Conservation (phyloP, 768 basidiomycete genomes). For the Tremella yokohamensis region DNA sequence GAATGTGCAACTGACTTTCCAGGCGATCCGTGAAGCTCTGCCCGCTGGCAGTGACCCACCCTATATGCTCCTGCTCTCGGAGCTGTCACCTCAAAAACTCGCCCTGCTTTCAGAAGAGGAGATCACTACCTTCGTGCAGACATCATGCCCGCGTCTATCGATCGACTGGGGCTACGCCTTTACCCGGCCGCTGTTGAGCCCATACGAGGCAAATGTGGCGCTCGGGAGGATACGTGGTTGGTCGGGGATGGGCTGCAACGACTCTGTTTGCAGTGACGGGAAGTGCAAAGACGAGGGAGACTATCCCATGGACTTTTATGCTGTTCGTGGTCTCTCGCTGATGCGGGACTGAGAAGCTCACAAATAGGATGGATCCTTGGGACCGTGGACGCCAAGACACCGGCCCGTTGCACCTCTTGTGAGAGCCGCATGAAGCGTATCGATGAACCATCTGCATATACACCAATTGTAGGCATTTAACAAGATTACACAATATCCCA, state of each 20-base stretch:
- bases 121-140: constrained; percentile 88
- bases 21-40: constrained; percentile 16
- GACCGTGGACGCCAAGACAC: constrained; percentile 51
- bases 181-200: constrained; percentile 76
- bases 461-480: too few relatives aligned
- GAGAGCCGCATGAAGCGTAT: neutral
- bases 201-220: constrained; percentile 87
- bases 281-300: constrained; percentile 51
- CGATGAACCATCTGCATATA: too few relatives aligned
- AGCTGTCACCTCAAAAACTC: constrained; percentile 92
- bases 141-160: constrained; percentile 89
- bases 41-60: constrained; percentile 34
- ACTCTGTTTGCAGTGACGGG: constrained; percentile 12
- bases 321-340: constrained; percentile 15
- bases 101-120: constrained; percentile 69
- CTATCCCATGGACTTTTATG: constrained; percentile 97
- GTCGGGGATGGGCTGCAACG: constrained; percentile 51
- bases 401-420: constrained; percentile 11
- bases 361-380: constrained; percentile 35
- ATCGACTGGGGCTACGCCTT: constrained; percentile 99
- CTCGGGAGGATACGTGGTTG: constrained; percentile 67
- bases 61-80: constrained; percentile 85
- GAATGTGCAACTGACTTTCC: neutral
- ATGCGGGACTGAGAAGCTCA: neutral
- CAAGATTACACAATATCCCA: too few relatives aligned